A percentile compares a stretch with the other conserved stretches of the same genome.
phyloP scores from a whole-genome alignment of 352 stramenopile species.

The Phytopythium delawarense region DNA sequence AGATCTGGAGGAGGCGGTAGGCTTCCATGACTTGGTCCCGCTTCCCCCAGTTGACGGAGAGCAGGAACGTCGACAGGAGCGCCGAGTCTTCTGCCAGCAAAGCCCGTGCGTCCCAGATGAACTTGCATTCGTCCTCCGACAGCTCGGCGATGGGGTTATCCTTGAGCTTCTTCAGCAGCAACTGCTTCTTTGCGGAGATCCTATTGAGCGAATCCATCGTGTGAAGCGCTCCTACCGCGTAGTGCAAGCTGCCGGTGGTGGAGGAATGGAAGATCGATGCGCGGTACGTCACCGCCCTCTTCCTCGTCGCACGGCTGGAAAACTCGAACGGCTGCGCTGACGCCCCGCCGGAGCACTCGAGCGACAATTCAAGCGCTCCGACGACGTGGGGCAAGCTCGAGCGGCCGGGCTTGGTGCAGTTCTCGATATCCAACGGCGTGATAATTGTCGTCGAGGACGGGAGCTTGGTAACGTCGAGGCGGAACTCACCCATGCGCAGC shows the following conservation, averaged over 20 bases:
- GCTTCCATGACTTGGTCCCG: conserved; percentile 73
- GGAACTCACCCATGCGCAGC: conserved; percentile 41
- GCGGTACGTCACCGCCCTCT: conserved; percentile 51
- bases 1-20: conserved; percentile 74
- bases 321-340: conserved; percentile 50
- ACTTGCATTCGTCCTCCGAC: conserved; percentile 45
- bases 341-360: conserved; percentile 35
- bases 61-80: conserved; percentile 80
- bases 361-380: conserved; percentile 35
- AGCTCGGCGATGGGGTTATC: conserved; percentile 64
- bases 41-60: conserved; percentile 82
- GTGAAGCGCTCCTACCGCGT: conserved; percentile 5
- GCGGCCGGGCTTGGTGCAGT: conserved; percentile 43
- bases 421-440: conserved; percentile 70
- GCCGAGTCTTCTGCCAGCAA: conserved; percentile 62
- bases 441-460: conserved; percentile 19
- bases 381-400: conserved; percentile 26
- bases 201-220: conserved; percentile 20
- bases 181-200: conserved; percentile 31
- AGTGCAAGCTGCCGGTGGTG: conserved; percentile 4
- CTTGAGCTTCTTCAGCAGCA: conserved; percentile 46
- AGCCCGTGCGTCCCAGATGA: conserved; percentile 70
- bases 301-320: conserved; percentile 45
- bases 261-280: conserved; percentile 65
- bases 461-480: conserved; percentile 40